Percentiles rank a stretch among this genome's conserved stretches.
phyloP scores from a whole-genome alignment of 148 eudicot genomes.

The Vaccinium darrowii region DNA sequence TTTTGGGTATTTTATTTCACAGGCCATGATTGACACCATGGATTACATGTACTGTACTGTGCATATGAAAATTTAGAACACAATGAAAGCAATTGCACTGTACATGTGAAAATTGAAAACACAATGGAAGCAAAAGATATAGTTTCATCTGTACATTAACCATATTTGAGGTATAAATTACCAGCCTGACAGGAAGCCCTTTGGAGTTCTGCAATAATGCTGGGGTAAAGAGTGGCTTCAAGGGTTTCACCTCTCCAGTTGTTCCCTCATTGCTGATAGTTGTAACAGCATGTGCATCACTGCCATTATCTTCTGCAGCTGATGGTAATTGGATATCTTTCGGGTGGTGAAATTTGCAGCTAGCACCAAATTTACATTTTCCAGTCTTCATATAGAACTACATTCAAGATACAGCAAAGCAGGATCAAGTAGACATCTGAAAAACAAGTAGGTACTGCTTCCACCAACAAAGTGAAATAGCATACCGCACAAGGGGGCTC shows the following conservation, averaged over 20 bases:
- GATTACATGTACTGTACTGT: background rate
- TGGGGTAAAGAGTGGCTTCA: constrained; percentile 41
- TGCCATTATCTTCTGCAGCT: constrained; percentile 41
- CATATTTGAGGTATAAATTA: constrained; percentile 25
- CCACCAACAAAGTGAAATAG: background rate
- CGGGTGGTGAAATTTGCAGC: constrained; percentile 96
- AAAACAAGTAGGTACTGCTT: background rate
- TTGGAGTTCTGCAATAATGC: constrained; percentile 66
- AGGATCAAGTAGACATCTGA: constrained; percentile 17
- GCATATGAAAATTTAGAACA: background rate
- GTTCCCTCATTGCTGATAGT: constrained; percentile 22
- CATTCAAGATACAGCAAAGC: constrained; percentile 14
- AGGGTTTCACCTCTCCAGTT: constrained; percentile 32
- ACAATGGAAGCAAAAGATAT: background rate
- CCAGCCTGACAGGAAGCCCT: constrained; percentile 87
- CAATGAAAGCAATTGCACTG: too few species aligned
- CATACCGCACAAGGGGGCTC: constrained; percentile 92
- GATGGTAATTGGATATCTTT: constrained; percentile 57
- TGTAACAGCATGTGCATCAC: constrained; percentile 32
- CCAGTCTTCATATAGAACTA: constrained; percentile 43
- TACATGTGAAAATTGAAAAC: background rate
- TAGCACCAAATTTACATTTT: constrained; percentile 75
- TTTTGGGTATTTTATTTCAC: background rate
- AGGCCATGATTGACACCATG: background rate
- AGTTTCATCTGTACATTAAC: background rate